Conservation (phyloP, 768 basidiomycete species). For the Grammothele lineata region DNA sequence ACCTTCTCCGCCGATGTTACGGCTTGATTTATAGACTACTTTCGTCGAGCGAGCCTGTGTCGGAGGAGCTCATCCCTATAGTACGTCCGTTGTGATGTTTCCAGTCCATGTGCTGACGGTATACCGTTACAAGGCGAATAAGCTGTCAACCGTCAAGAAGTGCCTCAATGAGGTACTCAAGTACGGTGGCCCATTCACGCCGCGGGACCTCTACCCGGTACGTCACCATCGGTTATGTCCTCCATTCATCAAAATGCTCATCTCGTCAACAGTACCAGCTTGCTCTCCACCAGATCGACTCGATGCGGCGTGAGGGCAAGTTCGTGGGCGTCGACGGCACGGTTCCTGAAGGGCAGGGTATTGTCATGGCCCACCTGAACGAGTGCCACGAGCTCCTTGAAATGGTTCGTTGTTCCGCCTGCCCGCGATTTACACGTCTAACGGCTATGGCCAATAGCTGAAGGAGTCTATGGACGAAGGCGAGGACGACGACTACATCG, state of each 20-base stretch:
- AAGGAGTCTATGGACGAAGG: constrained; percentile 82
- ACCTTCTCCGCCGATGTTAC: constrained; percentile 91
- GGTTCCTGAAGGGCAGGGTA: constrained; percentile 94
- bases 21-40: constrained; percentile 92
- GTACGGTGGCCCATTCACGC: constrained; percentile 89
- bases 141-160: constrained; percentile 93
- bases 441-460: constrained; percentile 37
- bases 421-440: background rate
- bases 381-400: constrained; percentile 95
- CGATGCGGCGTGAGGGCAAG: constrained; percentile 87
- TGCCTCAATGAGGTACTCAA: constrained; percentile 94
- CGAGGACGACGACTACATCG: constrained; percentile 39
- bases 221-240: constrained; percentile 31
- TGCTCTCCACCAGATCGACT: constrained; percentile 93
- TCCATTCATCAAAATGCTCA: background rate
- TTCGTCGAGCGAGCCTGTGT: constrained; percentile 94
- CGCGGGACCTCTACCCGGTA: constrained; percentile 91
- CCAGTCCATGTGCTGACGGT: background rate
- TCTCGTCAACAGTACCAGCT: constrained; percentile 70
- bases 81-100: constrained; percentile 46
- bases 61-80: constrained; percentile 96
- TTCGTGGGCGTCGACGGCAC: constrained; percentile 85
- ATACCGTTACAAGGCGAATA: constrained; percentile 82
- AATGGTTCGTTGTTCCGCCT: constrained; percentile 55
- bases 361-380: constrained; percentile 91